Percentiles rank a stretch among this genome's conserved stretches.
Evolutionary conservation across 768 basidiomycete species (phyloP).

Genomic region (Albatrellus ellisii): DNA sequence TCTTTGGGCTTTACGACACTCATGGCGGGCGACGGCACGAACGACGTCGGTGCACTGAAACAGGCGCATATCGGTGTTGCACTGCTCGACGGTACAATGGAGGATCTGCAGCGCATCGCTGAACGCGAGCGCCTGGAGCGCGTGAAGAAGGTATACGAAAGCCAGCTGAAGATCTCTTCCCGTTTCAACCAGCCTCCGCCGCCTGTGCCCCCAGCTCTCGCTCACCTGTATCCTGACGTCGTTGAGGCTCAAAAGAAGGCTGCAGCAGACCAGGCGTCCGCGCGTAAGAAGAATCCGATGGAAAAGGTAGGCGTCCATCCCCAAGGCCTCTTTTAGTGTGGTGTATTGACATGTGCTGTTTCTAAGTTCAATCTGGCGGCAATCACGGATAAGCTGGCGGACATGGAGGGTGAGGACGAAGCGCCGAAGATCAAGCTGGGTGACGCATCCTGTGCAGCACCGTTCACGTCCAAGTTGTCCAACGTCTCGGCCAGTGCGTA

Average conservation of each 20-base stretch:
- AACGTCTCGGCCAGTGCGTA: conserved; percentile 90
- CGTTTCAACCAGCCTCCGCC: conserved; percentile 92
- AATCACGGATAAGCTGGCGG: conserved; percentile 77
- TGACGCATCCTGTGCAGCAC: conserved; percentile 98
- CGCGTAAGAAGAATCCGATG: conserved; percentile 76
- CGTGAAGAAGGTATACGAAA: conserved; percentile 95
- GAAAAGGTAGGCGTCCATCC: conserved; percentile 51
- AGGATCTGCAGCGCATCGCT: conserved; percentile 88
- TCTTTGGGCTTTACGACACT: conserved; percentile 82
- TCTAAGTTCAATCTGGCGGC: conserved; percentile 59
- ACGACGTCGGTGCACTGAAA: conserved; percentile 97
- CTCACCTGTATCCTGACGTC: conserved; percentile 79
- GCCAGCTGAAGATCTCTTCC: conserved; percentile 79
- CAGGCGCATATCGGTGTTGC: conserved; percentile 97
- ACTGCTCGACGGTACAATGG: conserved; percentile 77
- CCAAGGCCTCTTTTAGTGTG: not conserved
- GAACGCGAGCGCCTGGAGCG: conserved; percentile 84
- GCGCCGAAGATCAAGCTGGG: conserved; percentile 98
- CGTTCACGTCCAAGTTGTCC: conserved; percentile 96
- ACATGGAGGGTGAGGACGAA: conserved; percentile 91
- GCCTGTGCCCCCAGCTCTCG: conserved; percentile 80
- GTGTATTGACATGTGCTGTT: conserved; percentile 7
- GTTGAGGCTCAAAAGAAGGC: conserved; percentile 84
- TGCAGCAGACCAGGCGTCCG: conserved; percentile 44
- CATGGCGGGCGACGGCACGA: conserved; percentile 99